Percentiles rank a stretch among this genome's conserved stretches.
These are phyloP conservation scores for Wallacemonas sp. DNA, from an alignment of 208 protist genomes.

Conservation along the genomic window DNA sequence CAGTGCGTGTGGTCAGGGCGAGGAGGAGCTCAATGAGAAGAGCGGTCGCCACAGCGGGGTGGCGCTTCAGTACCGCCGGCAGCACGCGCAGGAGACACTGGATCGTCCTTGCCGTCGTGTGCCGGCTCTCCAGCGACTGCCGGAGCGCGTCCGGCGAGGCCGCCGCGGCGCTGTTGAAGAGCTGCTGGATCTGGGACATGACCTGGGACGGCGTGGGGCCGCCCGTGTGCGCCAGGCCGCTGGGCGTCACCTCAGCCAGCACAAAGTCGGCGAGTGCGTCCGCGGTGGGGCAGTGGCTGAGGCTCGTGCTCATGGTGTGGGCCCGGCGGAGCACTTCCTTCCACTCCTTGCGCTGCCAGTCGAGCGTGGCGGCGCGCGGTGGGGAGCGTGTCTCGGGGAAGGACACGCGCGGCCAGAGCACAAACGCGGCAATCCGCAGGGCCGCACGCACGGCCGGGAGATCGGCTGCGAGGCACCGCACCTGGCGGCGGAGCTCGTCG, in stretches of 20 bases:
- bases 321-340: conserved; percentile 60
- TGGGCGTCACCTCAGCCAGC: conserved; percentile 27
- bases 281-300: conserved; percentile 33
- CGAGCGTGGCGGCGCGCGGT: conserved; percentile 43
- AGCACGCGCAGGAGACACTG: conserved; percentile 18
- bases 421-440: conserved; percentile 51
- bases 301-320: conserved; percentile 37
- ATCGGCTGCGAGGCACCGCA: conserved; percentile 60
- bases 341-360: conserved; percentile 34
- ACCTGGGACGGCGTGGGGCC: conserved; percentile 11
- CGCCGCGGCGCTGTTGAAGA: neutral
- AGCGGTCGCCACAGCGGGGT: conserved; percentile 24
- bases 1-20: neutral
- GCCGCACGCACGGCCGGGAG: conserved; percentile 54
- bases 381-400: too few species aligned
- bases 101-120: conserved; percentile 19
- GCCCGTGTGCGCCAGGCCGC: conserved; percentile 13
- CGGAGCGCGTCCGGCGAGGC: neutral
- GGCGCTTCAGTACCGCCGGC: conserved; percentile 13
- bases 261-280: conserved; percentile 44
- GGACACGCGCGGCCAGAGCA: conserved; percentile 27
- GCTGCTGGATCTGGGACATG: neutral
- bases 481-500: conserved; percentile 34
- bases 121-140: conserved; percentile 14
- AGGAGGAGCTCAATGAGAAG: conserved; percentile 23